Evolutionary conservation across 495 filamentous ascomycete genomes (phyloP).

Genomic region (Penicillium verhagenii): DNA sequence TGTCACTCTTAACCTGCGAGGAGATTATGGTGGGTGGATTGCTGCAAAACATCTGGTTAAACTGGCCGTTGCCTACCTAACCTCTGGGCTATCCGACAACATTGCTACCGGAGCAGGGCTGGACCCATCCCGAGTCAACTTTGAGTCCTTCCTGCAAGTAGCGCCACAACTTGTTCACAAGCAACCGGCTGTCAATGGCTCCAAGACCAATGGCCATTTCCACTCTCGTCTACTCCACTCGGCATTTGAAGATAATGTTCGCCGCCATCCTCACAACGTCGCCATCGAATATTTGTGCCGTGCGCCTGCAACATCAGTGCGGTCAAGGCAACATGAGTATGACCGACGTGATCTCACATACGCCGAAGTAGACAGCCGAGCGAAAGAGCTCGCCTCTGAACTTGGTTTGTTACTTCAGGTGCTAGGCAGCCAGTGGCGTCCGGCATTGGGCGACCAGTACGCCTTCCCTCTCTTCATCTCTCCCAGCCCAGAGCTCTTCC

Average conservation of each 20-base stretch:
- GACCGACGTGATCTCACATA: background rate
- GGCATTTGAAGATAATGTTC: background rate
- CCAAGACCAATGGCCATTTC: background rate
- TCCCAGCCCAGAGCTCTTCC: conserved; percentile 68
- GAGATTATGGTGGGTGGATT: background rate
- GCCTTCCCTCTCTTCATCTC: conserved; percentile 35
- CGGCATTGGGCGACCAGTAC: background rate
- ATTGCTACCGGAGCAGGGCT: background rate
- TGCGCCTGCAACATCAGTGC: background rate
- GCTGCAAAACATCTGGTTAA: background rate
- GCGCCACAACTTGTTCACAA: background rate
- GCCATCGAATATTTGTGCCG: background rate
- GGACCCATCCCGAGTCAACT: background rate
- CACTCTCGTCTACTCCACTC: background rate
- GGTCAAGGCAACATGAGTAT: background rate
- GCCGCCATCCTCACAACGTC: background rate
- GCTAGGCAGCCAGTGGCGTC: background rate
- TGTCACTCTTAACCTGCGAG: background rate
- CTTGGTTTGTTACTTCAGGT: background rate
- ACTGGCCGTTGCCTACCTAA: background rate
- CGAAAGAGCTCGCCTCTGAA: background rate
- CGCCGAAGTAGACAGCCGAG: background rate
- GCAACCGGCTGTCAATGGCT: background rate
- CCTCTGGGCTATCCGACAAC: background rate
- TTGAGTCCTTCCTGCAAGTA: background rate